Conservation (phyloP, 2,329 filamentous ascomycete genomes). For the Trichoderma afroharzianum region DNA sequence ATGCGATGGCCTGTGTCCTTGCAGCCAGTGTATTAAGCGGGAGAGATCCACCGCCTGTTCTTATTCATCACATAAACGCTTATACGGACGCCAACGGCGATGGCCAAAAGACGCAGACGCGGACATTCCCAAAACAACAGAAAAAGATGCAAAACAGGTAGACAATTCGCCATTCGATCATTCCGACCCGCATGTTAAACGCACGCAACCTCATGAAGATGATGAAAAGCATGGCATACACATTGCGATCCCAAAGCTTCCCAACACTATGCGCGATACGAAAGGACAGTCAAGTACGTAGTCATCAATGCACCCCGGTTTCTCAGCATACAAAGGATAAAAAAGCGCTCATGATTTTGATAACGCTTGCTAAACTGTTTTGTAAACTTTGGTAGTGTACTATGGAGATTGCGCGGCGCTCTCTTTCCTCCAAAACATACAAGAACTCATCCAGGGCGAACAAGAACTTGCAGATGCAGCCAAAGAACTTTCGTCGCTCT, state of each 20-base stretch:
- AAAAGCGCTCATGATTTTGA: background rate
- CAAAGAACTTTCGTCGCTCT: background rate
- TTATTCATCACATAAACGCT: background rate
- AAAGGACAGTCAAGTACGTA: background rate
- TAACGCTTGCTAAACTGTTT: background rate
- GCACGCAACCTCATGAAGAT: background rate
- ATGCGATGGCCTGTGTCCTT: background rate
- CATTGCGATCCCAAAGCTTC: background rate
- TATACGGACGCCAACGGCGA: slow-evolving; percentile 5
- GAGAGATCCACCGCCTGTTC: background rate
- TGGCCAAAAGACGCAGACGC: background rate
- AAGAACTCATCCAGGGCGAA: background rate
- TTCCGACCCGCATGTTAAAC: background rate
- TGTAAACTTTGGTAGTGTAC: background rate
- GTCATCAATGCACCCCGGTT: background rate
- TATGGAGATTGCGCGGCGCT: background rate
- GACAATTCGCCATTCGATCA: background rate
- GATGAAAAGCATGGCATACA: background rate
- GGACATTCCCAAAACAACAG: background rate
- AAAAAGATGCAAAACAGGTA: background rate
- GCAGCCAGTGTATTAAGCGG: background rate
- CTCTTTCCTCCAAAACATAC: slow-evolving; percentile 1
- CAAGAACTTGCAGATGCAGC: background rate
- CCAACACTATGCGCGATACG: background rate
- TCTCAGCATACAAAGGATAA: background rate